phyloP scores from a whole-genome alignment of 176 grass and related monocot species.

The Bothriochloa decipiens region DNA sequence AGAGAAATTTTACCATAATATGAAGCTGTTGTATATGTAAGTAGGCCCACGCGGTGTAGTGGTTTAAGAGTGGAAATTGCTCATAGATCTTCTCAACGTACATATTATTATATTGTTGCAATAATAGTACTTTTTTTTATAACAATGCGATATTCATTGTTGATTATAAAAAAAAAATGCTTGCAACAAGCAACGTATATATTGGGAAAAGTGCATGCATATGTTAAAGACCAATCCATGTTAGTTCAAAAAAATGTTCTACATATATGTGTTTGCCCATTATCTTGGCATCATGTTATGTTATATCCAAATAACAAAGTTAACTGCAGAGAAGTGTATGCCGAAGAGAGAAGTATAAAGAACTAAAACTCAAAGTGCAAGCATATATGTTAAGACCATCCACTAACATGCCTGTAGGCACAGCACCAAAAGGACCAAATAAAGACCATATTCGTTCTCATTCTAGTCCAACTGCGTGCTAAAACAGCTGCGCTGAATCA shows the following conservation, averaged over 20 bases:
- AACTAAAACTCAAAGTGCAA: no score
- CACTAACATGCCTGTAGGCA: neutral
- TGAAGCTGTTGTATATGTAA: slow-evolving; percentile 7
- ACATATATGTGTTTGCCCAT: neutral
- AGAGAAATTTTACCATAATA: neutral
- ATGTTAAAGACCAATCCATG: neutral
- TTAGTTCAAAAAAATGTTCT: neutral
- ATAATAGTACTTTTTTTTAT: slow-evolving; percentile 2
- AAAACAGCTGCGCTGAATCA: neutral
- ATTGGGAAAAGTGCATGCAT: neutral
- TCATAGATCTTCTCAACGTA: neutral
- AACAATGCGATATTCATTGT: neutral
- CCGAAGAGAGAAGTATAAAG: neutral
- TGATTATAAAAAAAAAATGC: neutral
- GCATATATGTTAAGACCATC: no score
- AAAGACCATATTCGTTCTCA: neutral
- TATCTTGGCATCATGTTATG: slow-evolving; percentile 5
- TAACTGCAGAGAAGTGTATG: neutral
- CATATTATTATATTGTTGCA: slow-evolving; percentile 27
- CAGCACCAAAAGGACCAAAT: neutral
- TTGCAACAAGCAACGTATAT: neutral
- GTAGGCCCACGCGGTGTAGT: no score
- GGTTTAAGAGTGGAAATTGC: neutral
- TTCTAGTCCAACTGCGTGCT: neutral
- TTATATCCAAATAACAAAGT: neutral